phyloP scores from a whole-genome alignment of 1,139 yeast species.

The Casaregolazyma lundiana region DNA sequence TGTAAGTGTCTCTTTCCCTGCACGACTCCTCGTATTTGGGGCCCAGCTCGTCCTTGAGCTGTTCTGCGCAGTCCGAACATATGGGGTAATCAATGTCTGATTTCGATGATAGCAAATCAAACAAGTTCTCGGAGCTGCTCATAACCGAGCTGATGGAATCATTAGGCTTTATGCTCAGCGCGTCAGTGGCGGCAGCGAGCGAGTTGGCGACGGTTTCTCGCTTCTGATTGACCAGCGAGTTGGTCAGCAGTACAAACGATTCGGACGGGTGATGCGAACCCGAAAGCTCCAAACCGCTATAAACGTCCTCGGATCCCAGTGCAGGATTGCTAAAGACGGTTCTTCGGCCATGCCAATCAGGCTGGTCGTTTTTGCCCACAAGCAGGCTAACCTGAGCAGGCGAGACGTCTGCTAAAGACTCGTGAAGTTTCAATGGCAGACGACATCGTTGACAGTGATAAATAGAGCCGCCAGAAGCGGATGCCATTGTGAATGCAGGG shows the following conservation, averaged over 20 bases:
- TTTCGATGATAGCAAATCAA: constrained; percentile 60
- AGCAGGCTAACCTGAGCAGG: constrained; percentile 50
- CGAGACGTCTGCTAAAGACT: constrained; percentile 48
- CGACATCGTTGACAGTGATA: constrained; percentile 54
- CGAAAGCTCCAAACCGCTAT: constrained; percentile 1
- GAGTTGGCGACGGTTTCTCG: constrained; percentile 6
- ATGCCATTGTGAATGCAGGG: not conserved
- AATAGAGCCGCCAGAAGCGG: not conserved
- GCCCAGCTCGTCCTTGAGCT: constrained; percentile 62
- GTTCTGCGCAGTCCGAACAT: constrained; percentile 77
- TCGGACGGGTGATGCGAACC: constrained; percentile 28
- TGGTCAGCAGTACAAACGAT: constrained; percentile 41
- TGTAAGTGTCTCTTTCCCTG: constrained; percentile 74
- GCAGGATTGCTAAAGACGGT: constrained; percentile 8
- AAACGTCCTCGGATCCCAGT: constrained; percentile 1
- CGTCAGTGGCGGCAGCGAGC: not conserved
- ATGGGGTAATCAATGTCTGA: constrained; percentile 86
- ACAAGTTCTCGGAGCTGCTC: constrained; percentile 53
- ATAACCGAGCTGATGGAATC: constrained; percentile 20
- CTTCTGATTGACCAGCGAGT: constrained; percentile 27
- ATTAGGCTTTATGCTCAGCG: constrained; percentile 1
- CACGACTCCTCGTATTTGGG: constrained; percentile 68
- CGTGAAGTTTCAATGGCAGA: constrained; percentile 52
- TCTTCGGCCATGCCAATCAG: constrained; percentile 15
- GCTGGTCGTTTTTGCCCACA: constrained; percentile 19